Evolutionary conservation across 805 yeast species (phyloP).

Genomic region (Lachancea fermentati): DNA sequence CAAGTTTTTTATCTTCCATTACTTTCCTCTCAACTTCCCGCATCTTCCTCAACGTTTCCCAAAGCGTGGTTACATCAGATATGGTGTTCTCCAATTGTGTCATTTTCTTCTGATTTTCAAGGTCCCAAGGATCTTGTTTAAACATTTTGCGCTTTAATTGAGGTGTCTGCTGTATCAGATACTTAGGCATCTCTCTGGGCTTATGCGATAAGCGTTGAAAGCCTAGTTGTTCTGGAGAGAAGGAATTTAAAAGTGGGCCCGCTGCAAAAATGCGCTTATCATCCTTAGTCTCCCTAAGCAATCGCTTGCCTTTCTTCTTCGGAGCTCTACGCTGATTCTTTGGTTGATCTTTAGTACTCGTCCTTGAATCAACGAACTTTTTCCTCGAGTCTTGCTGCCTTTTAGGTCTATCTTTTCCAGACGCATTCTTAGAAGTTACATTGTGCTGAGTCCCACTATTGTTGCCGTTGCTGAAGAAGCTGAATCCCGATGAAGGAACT

Average conservation of each 20-base stretch:
- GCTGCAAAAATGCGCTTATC: not conserved
- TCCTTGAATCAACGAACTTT: not conserved
- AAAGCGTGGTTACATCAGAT: constrained; percentile 62
- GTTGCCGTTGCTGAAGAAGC: constrained; percentile 12
- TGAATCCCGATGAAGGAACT: constrained; percentile 15
- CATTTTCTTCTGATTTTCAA: constrained; percentile 62
- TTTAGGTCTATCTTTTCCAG: constrained; percentile 8
- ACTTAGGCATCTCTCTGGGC: constrained; percentile 33
- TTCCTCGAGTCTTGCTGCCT: constrained; percentile 6
- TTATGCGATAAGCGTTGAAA: constrained; percentile 16
- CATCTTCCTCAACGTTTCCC: constrained; percentile 68
- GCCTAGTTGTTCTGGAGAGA: constrained; percentile 19
- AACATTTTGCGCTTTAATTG: constrained; percentile 28
- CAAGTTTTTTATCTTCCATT: constrained; percentile 78
- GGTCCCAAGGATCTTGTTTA: constrained; percentile 60
- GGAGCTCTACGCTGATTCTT: not conserved
- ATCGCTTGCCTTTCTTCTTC: not conserved
- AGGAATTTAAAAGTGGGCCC: not conserved
- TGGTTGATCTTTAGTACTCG: not conserved
- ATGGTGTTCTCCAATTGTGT: constrained; percentile 43
- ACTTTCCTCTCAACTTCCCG: constrained; percentile 66
- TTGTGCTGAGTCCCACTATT: constrained; percentile 9
- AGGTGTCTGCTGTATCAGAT: constrained; percentile 35
- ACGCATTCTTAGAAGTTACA: constrained; percentile 5
- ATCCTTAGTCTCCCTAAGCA: not conserved